Evolutionary conservation across 169 alveolate species (phyloP), one percentile per base, ranked within the genome.

Genomic region (Plasmodium inui): DNA sequence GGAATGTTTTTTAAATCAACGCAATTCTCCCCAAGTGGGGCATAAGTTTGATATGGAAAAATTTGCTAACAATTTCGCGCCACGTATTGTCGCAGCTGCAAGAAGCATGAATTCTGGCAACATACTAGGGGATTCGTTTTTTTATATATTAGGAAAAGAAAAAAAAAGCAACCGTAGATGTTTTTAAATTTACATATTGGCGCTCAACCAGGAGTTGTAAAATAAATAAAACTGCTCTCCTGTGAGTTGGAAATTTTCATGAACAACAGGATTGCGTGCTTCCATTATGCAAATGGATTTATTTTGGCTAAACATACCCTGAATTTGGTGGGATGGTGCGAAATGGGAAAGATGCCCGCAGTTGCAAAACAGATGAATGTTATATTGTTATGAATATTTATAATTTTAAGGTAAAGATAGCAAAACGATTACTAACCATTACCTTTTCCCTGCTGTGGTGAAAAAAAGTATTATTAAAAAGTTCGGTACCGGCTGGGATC

Each of bases 401-500:
- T 14, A 50, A 14, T 50, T 50, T 50, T 17, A 9, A 0, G 0
- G 17, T 12, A 50, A 50, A 50, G 0, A 46, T 46, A 46, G 19
- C 17, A 14, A 0, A 46, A 46, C 19, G 12, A 50, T 14, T 12
- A 73, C 46, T 73, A 26, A 73, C 26, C 26, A 7, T 73, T 73
- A 73, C 26, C 26, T 26, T 34, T 28, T 7, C 46, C 0, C 26
- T 73, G 0, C 6, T 76, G 50, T 46, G 32, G 34, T 1, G n/a
- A 50, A 50, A 80, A 80, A 80, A 80, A 41, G 7, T 80, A 8
- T 19, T 19, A 22, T 74, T 19, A 50, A 85, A 30, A 67, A 95
- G 28, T 39, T 82, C 97, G 98, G 98, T 96, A 93, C 98, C 98
- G 97, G 98, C 95, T 96, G 99, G 98, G 98, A 84, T 97, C 99